These are phyloP conservation scores for Dalbergia cultrata DNA, from an alignment of 306 rosid species.

Conservation along the genomic window DNA sequence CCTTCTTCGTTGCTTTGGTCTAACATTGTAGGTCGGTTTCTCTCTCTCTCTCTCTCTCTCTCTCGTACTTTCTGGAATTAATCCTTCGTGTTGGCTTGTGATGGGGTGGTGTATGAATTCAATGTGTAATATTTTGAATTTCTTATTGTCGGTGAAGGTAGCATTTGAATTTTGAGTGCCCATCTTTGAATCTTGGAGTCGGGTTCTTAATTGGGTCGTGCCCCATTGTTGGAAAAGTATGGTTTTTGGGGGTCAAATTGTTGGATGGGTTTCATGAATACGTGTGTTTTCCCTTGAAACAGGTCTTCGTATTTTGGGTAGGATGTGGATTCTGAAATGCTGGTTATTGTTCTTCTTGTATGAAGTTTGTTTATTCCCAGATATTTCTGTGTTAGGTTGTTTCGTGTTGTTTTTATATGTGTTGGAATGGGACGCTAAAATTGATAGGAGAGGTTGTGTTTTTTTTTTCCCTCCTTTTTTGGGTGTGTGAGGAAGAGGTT, in stretches of 20 bases:
- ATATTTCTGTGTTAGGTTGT: background rate
- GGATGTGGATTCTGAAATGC: background rate
- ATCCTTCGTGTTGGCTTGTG: background rate
- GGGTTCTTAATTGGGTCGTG: slow-evolving; percentile 7
- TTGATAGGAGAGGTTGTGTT: background rate
- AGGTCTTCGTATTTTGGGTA: background rate
- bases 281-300: background rate
- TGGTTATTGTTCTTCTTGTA: background rate
- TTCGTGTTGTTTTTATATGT: background rate
- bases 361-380: background rate
- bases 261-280: background rate
- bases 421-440: background rate
- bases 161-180: background rate
- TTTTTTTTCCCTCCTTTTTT: no score
- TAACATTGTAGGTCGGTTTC: slow-evolving; percentile 11
- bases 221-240: background rate
- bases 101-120: background rate
- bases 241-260: background rate
- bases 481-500: background rate
- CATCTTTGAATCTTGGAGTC: slow-evolving; percentile 25
- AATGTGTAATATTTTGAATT: background rate
- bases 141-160: background rate
- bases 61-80: background rate
- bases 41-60: background rate
- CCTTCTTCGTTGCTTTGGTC: background rate